Percentiles rank a stretch among this genome's conserved stretches.
Evolutionary conservation across 352 stramenopile species (phyloP).

Genomic region (Globisporangium cederbergense): DNA sequence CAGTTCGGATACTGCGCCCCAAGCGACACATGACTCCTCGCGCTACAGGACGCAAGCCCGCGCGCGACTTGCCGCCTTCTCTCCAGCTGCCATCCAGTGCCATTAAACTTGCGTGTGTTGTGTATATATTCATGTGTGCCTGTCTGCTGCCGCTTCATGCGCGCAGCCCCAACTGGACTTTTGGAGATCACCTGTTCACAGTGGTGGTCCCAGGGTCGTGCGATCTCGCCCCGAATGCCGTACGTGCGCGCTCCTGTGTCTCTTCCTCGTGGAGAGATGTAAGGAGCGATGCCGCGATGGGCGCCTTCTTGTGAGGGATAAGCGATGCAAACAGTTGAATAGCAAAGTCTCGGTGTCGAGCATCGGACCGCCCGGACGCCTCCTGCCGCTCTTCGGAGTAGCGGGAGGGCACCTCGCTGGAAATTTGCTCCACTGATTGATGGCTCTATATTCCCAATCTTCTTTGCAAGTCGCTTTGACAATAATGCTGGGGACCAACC

Average conservation of each 20-base stretch:
- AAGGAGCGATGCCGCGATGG: slow-evolving; percentile 10
- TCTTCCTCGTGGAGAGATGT: slow-evolving; percentile 11
- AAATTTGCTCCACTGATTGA: slow-evolving; percentile 87
- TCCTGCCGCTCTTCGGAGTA: slow-evolving; percentile 4
- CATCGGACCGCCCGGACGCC: slow-evolving; percentile 60
- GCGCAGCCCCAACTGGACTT: slow-evolving; percentile 63
- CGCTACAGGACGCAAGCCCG: not conserved
- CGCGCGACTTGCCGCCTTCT: not conserved
- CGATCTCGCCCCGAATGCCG: slow-evolving; percentile 67
- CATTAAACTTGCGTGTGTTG: not conserved
- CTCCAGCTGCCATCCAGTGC: not conserved
- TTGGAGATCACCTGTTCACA: slow-evolving; percentile 84
- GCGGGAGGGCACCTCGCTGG: slow-evolving; percentile 30
- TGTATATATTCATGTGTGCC: not conserved
- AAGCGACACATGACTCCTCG: not conserved
- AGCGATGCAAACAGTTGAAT: slow-evolving; percentile 90
- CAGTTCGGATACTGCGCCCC: slow-evolving; percentile 8
- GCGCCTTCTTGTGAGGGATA: slow-evolving; percentile 74
- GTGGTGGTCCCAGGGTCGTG: slow-evolving; percentile 81
- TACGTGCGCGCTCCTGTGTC: slow-evolving; percentile 17
- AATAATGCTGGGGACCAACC: slow-evolving; percentile 89
- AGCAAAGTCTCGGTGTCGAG: slow-evolving; percentile 87
- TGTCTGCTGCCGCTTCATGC: slow-evolving; percentile 13
- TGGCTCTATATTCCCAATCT: slow-evolving; percentile 92
- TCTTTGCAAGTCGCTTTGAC: slow-evolving; percentile 84